Base-by-base conservation (phyloP, 345 rosid species). In the Garcia nutans region DNA sequence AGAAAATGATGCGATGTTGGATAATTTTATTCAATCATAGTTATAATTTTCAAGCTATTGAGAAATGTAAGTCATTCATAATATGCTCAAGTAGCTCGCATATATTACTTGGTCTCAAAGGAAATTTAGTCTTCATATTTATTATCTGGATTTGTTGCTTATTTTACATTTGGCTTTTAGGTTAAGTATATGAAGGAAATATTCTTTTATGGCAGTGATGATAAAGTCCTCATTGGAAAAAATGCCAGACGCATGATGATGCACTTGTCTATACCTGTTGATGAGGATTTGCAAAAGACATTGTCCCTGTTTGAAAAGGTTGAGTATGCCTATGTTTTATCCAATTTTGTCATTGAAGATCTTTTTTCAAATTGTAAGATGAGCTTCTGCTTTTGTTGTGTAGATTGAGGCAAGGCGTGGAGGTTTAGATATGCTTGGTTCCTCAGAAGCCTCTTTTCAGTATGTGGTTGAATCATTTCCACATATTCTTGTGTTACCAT, bases 381-480 rank as follows among this genome's bases (percentile, higher is more conserved):
- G 70, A 80, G 60, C 44, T 72, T 47, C 8, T 55, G 6, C 24
- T 59, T 26, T 28, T 80, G n/a, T 76, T 75, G 23, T 79, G 50
- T 78, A 95, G 99, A 88, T 95, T 74, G 92, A 89, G 85, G 99
- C 97, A 71, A 89, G 96, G 83, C 94, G 95, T 65, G 99, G 99
- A 79, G 99, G 99, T 63, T 82, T 92, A 74, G 87, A 88, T 58
- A 87, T 81, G 90, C 31, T 94, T 77, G 92, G 89, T 22, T 79
- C 84, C 68, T 81, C 71, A 22, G 92, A 90, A 79, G 88, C 82
- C 20, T 80, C 89, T 70, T 90, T 94, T 75, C 81, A 83, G 12
- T 87, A 80, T 78, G 72, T 94, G 26, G 79, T 92, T 42, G 97
- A 92, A 84, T 95, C 97, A 33, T 92, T 95, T 82, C 97, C 99